A percentile compares a stretch with the other conserved stretches of the same genome.
phyloP scores from a whole-genome alignment of 768 basidiomycete species.

The Mrakia frigida region DNA sequence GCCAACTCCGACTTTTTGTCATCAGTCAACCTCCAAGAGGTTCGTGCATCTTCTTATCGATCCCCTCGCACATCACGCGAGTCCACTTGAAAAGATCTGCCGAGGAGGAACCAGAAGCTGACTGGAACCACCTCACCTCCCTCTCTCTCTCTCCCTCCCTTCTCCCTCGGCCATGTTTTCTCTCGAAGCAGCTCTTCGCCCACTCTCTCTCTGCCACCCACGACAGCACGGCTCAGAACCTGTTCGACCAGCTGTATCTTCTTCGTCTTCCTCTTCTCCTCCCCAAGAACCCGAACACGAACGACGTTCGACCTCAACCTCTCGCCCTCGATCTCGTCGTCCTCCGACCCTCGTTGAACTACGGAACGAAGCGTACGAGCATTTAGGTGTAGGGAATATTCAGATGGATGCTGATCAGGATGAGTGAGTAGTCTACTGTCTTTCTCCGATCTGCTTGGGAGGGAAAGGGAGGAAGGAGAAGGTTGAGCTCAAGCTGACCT shows the following conservation, averaged over 20 bases:
- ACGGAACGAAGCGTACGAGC: not conserved
- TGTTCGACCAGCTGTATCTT: not conserved
- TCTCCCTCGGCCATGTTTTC: not conserved
- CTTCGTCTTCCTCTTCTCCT: not conserved
- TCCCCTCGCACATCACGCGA: too few species aligned
- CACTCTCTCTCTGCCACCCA: not conserved
- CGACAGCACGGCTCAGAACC: not conserved
- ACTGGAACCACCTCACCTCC: not conserved
- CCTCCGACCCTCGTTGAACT: not conserved
- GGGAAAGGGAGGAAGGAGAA: not conserved
- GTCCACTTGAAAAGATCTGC: too few species aligned
- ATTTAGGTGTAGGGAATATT: not conserved
- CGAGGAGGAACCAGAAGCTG: too few species aligned
- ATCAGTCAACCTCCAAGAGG: too few species aligned
- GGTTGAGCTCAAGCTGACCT: not conserved
- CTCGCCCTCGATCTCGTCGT: not conserved
- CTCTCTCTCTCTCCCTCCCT: not conserved
- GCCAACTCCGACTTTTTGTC: too few species aligned
- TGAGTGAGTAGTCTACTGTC: too few species aligned
- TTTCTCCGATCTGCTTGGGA: too few species aligned
- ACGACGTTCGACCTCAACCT: not conserved
- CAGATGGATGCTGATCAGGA: not conserved
- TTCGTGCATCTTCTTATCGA: too few species aligned
- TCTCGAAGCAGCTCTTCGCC: not conserved
- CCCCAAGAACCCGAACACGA: too few species aligned